Percentiles rank a stretch among this genome's conserved stretches.
These are phyloP conservation scores for Wickerhamiella parazyma DNA, from an alignment of 805 yeast genomes.

Conservation along the genomic window DNA sequence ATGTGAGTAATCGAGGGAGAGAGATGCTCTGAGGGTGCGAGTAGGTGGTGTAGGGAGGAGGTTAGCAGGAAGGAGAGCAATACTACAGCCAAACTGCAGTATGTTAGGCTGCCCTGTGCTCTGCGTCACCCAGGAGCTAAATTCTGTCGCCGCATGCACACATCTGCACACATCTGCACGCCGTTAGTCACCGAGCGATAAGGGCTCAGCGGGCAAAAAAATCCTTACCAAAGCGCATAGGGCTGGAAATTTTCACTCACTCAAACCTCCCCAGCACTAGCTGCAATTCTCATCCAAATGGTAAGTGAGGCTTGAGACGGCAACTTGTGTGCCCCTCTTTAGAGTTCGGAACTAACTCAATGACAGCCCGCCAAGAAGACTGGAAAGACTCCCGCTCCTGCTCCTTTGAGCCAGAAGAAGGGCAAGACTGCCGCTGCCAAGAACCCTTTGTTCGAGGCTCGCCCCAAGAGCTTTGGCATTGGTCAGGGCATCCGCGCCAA, in stretches of 20 bases:
- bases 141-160: too few relatives aligned
- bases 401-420: constrained; percentile 30
- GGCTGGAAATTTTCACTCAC: constrained; percentile 7
- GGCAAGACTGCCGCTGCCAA: constrained; percentile 30
- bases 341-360: constrained; percentile 20
- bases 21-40: too few relatives aligned
- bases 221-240: background rate
- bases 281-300: constrained; percentile 3
- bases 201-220: background rate
- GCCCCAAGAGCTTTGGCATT: constrained; percentile 89
- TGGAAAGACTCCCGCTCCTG: constrained; percentile 97
- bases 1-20: background rate
- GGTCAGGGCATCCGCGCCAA: constrained; percentile 93
- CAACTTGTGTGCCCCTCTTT: constrained; percentile 3
- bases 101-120: too few relatives aligned
- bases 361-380: constrained; percentile 50
- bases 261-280: background rate
- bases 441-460: constrained; percentile 81
- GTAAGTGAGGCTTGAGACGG: constrained; percentile 6
- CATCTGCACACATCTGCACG: too few relatives aligned
- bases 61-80: too few relatives aligned
- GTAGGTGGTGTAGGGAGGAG: too few relatives aligned
- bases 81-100: too few relatives aligned
- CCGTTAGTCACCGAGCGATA: background rate
- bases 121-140: too few relatives aligned